Percentiles rank a stretch among this genome's conserved stretches.
These are phyloP conservation scores for Moesziomyces globuligerus DNA, from an alignment of 1,284 basidiomycete species.

Conservation along the genomic window DNA sequence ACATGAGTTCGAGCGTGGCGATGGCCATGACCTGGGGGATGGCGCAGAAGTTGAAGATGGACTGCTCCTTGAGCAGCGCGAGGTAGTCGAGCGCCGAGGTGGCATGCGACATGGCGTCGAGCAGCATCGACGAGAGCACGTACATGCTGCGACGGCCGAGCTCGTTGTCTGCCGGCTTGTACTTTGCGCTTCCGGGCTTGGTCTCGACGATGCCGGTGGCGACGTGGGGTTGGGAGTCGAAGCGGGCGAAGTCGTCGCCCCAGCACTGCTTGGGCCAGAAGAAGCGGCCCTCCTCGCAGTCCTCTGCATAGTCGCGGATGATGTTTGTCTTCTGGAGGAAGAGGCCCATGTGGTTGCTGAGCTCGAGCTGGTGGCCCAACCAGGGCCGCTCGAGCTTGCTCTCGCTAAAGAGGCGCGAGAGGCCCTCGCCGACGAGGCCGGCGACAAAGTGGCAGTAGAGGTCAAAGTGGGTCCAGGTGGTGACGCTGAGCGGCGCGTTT, in stretches of 20 bases:
- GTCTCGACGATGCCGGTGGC: constrained; percentile 60
- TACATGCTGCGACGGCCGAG: constrained; percentile 57
- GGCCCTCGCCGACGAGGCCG: constrained; percentile 94
- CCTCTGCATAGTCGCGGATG: constrained; percentile 93
- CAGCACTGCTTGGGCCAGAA: constrained; percentile 98
- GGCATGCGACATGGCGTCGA: constrained; percentile 87
- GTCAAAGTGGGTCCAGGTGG: constrained; percentile 79
- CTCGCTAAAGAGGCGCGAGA: constrained; percentile 87
- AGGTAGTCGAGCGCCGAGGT: constrained; percentile 91
- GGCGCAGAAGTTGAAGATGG: constrained; percentile 94
- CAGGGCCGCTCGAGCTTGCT: constrained; percentile 84
- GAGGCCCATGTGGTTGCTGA: constrained; percentile 95
- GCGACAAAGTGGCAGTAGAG: constrained; percentile 99
- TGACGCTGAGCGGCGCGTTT: constrained; percentile 49
- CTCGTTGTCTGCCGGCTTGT: constrained; percentile 35
- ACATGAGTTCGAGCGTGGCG: constrained; percentile 88
- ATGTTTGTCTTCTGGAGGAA: constrained; percentile 99
- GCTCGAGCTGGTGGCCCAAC: constrained; percentile 82
- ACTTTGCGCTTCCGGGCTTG: constrained; percentile 39
- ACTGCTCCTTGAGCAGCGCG: constrained; percentile 85
- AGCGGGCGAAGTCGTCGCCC: constrained; percentile 69
- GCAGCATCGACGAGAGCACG: constrained; percentile 79
- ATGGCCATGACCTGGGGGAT: constrained; percentile 97
- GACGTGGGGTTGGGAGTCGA: constrained; percentile 55
- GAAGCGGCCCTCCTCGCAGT: constrained; percentile 82